Conservation (phyloP, 257 asterid genomes). For the Prunella vulgaris region DNA sequence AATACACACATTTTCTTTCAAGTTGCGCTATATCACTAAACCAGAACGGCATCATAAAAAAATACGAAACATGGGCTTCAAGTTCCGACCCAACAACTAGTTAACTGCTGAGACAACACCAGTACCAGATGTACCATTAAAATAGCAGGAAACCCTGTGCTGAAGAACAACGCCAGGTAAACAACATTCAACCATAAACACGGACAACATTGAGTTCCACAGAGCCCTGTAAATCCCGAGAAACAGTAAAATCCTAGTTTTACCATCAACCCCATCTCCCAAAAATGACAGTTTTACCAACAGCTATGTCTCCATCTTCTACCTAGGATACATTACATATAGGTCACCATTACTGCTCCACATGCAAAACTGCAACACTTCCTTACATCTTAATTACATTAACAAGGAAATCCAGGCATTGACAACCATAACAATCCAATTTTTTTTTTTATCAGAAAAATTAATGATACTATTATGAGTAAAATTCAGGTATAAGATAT, state of each 20-base stretch:
- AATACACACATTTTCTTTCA: neutral
- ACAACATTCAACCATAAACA: neutral
- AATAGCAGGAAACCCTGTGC: neutral
- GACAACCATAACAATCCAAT: neutral
- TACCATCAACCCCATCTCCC: neutral
- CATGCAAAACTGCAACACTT: conserved; percentile 10
- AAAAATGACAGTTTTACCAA: conserved; percentile 13
- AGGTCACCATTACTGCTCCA: neutral
- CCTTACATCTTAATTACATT: neutral
- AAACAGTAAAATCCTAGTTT: neutral
- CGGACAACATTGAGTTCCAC: neutral
- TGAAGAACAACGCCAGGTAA: neutral
- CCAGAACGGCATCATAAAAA: neutral
- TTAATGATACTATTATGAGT: too few relatives aligned
- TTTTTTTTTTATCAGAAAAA: too few relatives aligned
- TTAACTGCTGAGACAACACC: neutral
- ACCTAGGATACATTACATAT: neutral
- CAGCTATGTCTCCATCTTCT: neutral
- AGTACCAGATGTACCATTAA: neutral
- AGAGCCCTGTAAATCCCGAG: neutral
- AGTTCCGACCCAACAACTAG: neutral
- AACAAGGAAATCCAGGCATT: neutral
- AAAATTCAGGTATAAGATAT: too few relatives aligned
- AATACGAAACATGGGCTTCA: neutral
- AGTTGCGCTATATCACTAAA: neutral